Evolutionary conservation across 2,329 filamentous ascomycete genomes (phyloP), one percentile per base, ranked within the genome.

Genomic region (Trichoderma afroharzianum): DNA sequence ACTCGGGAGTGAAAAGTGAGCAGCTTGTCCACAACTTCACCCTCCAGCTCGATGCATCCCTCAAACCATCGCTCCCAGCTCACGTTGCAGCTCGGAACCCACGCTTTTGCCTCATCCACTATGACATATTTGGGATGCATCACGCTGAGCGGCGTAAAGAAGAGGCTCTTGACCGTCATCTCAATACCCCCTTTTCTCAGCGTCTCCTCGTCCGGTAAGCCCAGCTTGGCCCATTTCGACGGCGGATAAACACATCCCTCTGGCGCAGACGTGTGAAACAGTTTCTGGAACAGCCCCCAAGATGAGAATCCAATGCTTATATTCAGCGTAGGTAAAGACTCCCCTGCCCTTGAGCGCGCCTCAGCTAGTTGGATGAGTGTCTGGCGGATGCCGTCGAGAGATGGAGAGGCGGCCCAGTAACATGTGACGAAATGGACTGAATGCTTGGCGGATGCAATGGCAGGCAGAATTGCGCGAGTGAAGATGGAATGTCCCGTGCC

Each of bases 1-100:
- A 93, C 91, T 1, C 82, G 79, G 9, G 83, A 78, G 80, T 93
- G 94, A 77, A 95, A 95, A 2, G 83, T 78, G 55, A 92, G 74
- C 50, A 96, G 86, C n/a, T 86, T 83, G 4, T 79, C 75, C 0
- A 94, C 88, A 0, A 91, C 84, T 0, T 85, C 83, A 0, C 92
- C 93, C 7, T 84, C 84, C 12, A 95, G 80, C 69, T 90, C 88
- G 4, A 95, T 82, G 70, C 91, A 93, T 0, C 91, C 92, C 79
- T 97, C 93, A 30, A 95, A 91, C 93, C 93, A 97, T n/a, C 88
- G 81, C 80, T 96, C 93, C 92, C 92, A 96, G 77, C 92, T 94
- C 5, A 97, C 88, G 76, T 97, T 97, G 80, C 92, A 95, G 76
- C 91, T 94, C 0, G 93, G 93, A 11, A 96, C 80, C 76, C 91